Evolutionary conservation across 1,284 basidiomycete genomes (phyloP).

Genomic region (Tilletia walkeri): DNA sequence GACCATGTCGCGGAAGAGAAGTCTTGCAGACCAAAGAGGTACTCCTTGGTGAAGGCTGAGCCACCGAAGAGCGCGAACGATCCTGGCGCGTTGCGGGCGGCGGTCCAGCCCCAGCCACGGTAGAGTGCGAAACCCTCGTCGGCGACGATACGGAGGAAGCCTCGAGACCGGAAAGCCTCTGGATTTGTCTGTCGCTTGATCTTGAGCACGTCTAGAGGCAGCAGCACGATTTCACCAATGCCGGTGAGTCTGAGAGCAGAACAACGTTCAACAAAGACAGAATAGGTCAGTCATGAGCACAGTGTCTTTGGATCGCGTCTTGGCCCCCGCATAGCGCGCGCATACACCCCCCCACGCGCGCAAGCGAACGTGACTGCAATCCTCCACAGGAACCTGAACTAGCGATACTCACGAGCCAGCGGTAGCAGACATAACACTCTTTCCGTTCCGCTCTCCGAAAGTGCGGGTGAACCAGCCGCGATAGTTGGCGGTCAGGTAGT

Average conservation of each 20-base stretch:
- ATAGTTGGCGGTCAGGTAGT: slow-evolving; percentile 76
- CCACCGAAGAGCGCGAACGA: slow-evolving; percentile 90
- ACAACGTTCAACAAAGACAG: neutral
- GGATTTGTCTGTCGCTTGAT: slow-evolving; percentile 72
- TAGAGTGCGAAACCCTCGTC: slow-evolving; percentile 89
- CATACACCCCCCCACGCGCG: neutral
- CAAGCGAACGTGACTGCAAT: too few species aligned
- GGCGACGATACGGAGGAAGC: slow-evolving; percentile 80
- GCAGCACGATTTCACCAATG: slow-evolving; percentile 92
- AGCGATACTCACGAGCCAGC: slow-evolving; percentile 63
- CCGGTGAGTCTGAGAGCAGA: slow-evolving; percentile 27
- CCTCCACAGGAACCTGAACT: neutral
- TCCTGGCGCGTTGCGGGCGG: slow-evolving; percentile 94
- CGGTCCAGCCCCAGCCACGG: slow-evolving; percentile 98
- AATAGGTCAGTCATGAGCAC: neutral
- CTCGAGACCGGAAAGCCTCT: slow-evolving; percentile 60
- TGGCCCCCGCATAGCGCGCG: too few species aligned
- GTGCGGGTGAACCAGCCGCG: slow-evolving; percentile 73
- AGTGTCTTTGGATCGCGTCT: too few species aligned
- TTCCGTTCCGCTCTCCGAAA: slow-evolving; percentile 94
- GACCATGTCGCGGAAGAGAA: slow-evolving; percentile 90
- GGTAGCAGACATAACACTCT: slow-evolving; percentile 90
- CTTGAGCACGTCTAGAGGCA: slow-evolving; percentile 93
- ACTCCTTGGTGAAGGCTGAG: slow-evolving; percentile 90
- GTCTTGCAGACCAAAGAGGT: slow-evolving; percentile 80